These are phyloP conservation scores for Eucalyptus guilfoylei DNA, from an alignment of 345 rosid genomes.

Conservation along the genomic window DNA sequence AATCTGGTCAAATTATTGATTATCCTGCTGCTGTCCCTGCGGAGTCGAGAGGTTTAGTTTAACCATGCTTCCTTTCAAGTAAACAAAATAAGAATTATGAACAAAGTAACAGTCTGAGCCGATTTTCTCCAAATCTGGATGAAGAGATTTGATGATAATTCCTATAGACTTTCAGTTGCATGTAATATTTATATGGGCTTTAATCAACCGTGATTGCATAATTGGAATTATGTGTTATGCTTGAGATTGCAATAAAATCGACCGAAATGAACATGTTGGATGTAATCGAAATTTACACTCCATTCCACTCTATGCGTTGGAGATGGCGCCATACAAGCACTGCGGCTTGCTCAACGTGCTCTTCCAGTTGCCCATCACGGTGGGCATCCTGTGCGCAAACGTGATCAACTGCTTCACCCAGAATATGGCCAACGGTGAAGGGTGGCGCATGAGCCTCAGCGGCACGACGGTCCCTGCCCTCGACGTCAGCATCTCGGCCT, in stretches of 20 bases:
- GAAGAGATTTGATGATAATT: not conserved
- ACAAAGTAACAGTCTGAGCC: not conserved
- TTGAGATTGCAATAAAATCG: not conserved
- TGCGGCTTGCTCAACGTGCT: conserved; percentile 32
- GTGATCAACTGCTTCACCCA: conserved; percentile 22
- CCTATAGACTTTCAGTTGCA: not conserved
- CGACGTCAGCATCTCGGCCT: conserved; percentile 5
- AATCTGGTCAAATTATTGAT: not conserved
- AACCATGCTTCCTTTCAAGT: not conserved
- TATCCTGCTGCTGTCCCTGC: not conserved
- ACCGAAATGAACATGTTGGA: not conserved
- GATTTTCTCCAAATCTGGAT: not conserved
- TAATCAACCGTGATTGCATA: not conserved
- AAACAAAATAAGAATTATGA: too few species aligned
- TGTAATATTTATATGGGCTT: not conserved
- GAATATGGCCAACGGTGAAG: not conserved
- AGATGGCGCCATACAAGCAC: conserved; percentile 39
- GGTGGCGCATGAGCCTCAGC: conserved; percentile 17
- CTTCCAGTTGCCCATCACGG: conserved; percentile 30
- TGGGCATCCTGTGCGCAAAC: conserved; percentile 35
- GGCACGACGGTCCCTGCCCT: conserved; percentile 15
- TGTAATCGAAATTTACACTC: conserved; percentile 7
- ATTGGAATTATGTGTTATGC: not conserved
- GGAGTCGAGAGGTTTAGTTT: not conserved
- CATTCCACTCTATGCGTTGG: conserved; percentile 31